Base-by-base conservation (phyloP, 2,329 filamentous ascomycete species). In the Claviceps arundinis region DNA sequence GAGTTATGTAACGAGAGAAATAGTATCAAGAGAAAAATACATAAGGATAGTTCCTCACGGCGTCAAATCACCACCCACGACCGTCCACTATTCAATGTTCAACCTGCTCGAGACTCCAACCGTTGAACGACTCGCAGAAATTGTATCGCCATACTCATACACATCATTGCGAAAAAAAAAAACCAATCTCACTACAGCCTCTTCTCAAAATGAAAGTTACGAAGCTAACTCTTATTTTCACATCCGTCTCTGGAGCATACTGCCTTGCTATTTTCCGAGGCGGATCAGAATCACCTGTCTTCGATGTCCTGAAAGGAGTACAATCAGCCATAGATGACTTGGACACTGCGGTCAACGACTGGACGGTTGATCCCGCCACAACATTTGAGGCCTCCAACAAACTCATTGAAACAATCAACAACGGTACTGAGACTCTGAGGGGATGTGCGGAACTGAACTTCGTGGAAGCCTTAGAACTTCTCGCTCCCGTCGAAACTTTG, bases 201-300 rank as follows among this genome's bases (percentile, higher is more conserved):
- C 14, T 26, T 24, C 14, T n/a, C 41, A 19, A 46, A 34, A 55
- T 55, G 54, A 55, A 55, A 43, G 46, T 53, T 34, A 22, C 19
- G 26, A 30, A 26, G 7, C 43, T 47, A 7, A 11, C 50, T 38
- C 24, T 46, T 22, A 16, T 54, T 26, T 37, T 51, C 7, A 24
- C 22, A 17, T 48, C 50, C 41, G 16, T 48, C 30, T 47, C 49
- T 11, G 49, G 52, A 19, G 54, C 30, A 24, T 46, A 44, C 17
- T 37, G 19, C 37, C 17, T 42, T 17, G 54, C 46, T 17, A 5
- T 51, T 11, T 24, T 49, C 22, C 54, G 54, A 30, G 47, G 52
- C 40, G 7, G 47, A 2, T 13, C 30, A 1, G n/a, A 3, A 3
- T 22, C 19, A 22, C 19, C 42, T 17, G 30, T 54, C 17, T 38